Evolutionary conservation across 1,284 basidiomycete species (phyloP).

Genomic region (Fomitopsis pinicola): DNA sequence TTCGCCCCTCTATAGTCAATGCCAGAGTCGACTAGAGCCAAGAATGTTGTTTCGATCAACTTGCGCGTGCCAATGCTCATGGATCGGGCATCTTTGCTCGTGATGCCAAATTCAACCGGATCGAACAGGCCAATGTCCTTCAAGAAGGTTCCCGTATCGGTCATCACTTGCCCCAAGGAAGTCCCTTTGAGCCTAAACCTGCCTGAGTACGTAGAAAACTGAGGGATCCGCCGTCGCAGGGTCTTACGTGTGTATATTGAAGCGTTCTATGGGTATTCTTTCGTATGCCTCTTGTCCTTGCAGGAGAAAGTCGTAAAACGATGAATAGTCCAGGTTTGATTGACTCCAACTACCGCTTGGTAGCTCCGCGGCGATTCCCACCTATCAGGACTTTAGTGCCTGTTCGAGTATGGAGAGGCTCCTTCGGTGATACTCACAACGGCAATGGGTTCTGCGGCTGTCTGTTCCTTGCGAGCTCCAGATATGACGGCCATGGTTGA

Average conservation of each 20-base stretch:
- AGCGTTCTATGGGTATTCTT: conserved; percentile 28
- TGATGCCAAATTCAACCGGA: conserved; percentile 36
- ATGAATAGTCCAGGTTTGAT: conserved; percentile 30
- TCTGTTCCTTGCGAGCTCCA: too few relatives aligned
- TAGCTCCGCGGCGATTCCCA: conserved; percentile 35
- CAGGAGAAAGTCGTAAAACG: conserved; percentile 34
- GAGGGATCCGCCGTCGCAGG: background rate
- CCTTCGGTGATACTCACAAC: too few relatives aligned
- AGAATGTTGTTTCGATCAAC: conserved; percentile 34
- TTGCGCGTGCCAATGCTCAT: conserved; percentile 35
- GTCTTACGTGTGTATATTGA: conserved; percentile 30
- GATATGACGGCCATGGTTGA: too few relatives aligned
- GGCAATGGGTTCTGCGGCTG: too few relatives aligned
- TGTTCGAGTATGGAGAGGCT: too few relatives aligned
- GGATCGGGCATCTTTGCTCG: conserved; percentile 31
- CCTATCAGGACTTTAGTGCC: conserved; percentile 15
- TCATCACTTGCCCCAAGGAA: conserved; percentile 22
- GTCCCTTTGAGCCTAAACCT: conserved; percentile 10
- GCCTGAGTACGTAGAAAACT: background rate
- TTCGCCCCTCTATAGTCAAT: conserved; percentile 34
- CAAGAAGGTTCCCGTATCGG: conserved; percentile 33
- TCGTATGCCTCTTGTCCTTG: conserved; percentile 31
- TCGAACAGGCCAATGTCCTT: conserved; percentile 36
- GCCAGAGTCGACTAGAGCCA: conserved; percentile 36
- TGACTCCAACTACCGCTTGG: conserved; percentile 26